phyloP scores from a whole-genome alignment of 306 rosid genomes.

The Quercus gilva region DNA sequence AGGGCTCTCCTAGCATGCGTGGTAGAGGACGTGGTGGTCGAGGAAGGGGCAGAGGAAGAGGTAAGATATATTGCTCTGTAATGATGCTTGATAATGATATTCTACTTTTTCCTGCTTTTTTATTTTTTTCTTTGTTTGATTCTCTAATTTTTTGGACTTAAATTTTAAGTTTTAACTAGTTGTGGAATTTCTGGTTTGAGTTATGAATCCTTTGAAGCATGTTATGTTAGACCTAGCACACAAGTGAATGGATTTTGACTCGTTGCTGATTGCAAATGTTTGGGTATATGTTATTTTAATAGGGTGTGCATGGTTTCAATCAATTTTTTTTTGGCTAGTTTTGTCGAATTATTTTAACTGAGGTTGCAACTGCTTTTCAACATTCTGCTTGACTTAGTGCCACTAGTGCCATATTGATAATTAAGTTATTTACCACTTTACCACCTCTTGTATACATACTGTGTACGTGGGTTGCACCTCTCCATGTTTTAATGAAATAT shows the following conservation, averaged over 20 bases:
- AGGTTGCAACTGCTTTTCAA: too few relatives aligned
- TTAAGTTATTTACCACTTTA: too few relatives aligned
- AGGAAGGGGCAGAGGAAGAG: conserved; percentile 26
- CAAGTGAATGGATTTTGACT: neutral
- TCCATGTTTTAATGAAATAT: too few relatives aligned
- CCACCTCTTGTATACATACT: too few relatives aligned
- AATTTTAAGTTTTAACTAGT: neutral
- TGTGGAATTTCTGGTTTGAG: neutral
- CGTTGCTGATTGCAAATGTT: neutral
- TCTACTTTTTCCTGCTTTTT: neutral
- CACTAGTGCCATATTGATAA: too few relatives aligned
- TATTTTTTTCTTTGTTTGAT: neutral
- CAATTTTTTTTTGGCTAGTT: too few relatives aligned
- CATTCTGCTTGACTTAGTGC: too few relatives aligned
- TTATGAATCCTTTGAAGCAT: neutral
- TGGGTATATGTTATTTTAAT: neutral
- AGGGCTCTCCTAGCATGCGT: conserved; percentile 12
- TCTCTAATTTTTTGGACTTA: neutral
- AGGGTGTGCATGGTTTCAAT: too few relatives aligned
- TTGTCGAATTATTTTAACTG: too few relatives aligned
- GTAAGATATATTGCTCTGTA: neutral
- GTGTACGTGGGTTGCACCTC: too few relatives aligned
- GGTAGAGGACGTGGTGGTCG: conserved; percentile 28
- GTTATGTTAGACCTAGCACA: neutral
- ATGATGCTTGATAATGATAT: neutral